Evolutionary conservation across 495 filamentous ascomycete species (phyloP).

Genomic region (Tuber brumale): DNA sequence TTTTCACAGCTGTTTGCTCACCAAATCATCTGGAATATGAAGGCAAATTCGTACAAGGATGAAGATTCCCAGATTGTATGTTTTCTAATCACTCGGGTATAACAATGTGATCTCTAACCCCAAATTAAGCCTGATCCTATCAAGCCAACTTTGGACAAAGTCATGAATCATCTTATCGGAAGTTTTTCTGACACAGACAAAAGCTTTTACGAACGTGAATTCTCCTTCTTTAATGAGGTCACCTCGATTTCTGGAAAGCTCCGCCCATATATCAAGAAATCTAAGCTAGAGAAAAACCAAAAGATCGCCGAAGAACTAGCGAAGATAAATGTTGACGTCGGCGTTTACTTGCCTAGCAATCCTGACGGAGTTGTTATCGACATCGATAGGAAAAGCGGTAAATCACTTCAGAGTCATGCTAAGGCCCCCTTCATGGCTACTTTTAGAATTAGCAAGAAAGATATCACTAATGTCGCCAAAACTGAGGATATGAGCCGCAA

Average conservation of each 20-base stretch:
- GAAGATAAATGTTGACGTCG: constrained; percentile 92
- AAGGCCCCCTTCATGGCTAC: constrained; percentile 99
- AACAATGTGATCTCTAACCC: constrained; percentile 43
- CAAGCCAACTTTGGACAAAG: constrained; percentile 86
- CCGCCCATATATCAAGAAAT: constrained; percentile 81
- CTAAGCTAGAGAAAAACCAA: constrained; percentile 95
- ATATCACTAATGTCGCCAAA: constrained; percentile 45
- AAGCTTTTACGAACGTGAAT: constrained; percentile 89
- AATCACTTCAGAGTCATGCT: constrained; percentile 92
- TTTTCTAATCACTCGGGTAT: constrained; percentile 10
- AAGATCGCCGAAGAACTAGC: constrained; percentile 98
- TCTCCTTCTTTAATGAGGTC: constrained; percentile 95
- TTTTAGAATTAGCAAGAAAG: constrained; percentile 85
- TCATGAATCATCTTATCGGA: constrained; percentile 72
- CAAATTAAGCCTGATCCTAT: constrained; percentile 68
- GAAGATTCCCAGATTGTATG: constrained; percentile 83
- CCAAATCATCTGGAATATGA: constrained; percentile 99
- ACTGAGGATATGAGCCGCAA: constrained; percentile 44
- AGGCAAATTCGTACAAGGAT: constrained; percentile 96
- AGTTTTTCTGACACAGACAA: constrained; percentile 74
- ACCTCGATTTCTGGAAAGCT: constrained; percentile 93
- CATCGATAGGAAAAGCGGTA: constrained; percentile 94
- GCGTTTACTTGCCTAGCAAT: constrained; percentile 94
- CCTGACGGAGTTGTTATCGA: constrained; percentile 94
- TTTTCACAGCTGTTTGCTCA: constrained; percentile 96